Evolutionary conservation across 1,139 yeast genomes (phyloP).

Genomic region (Pichia sp.): DNA sequence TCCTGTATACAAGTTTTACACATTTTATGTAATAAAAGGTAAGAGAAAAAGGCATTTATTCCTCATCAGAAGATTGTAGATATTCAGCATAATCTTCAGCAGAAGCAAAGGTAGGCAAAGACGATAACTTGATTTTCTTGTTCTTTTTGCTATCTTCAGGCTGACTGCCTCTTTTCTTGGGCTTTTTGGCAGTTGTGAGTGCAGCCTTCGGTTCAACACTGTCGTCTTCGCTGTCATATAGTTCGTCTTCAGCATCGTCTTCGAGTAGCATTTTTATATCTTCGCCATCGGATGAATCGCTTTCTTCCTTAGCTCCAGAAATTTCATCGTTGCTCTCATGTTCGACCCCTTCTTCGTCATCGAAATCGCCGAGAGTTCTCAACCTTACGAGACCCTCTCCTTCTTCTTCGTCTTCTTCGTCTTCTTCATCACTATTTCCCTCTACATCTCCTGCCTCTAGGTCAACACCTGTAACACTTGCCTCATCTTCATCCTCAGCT

Average conservation of each 20-base stretch:
- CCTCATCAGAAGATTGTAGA: conserved; percentile 53
- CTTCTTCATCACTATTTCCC: conserved; percentile 16
- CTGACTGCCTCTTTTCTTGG: conserved; percentile 23
- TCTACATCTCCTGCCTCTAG: conserved; percentile 27
- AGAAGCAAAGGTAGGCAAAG: conserved; percentile 82
- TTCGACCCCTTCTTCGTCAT: conserved; percentile 19
- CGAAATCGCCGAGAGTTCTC: conserved; percentile 20
- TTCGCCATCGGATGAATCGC: conserved; percentile 32
- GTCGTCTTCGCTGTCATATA: conserved; percentile 23
- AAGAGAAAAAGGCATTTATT: neutral
- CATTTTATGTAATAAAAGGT: neutral
- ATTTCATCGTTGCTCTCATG: conserved; percentile 29
- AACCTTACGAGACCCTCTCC: conserved; percentile 17
- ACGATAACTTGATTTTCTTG: conserved; percentile 59
- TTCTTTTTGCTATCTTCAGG: conserved; percentile 34
- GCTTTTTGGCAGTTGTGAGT: conserved; percentile 12
- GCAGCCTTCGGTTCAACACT: conserved; percentile 26
- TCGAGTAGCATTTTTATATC: conserved; percentile 30
- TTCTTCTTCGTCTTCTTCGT: conserved; percentile 6
- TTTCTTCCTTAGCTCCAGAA: conserved; percentile 29
- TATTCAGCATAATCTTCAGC: conserved; percentile 84
- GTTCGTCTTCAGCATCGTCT: conserved; percentile 35
- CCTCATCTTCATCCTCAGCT: conserved; percentile 30
- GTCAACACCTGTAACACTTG: no score
- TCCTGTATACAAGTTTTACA: neutral